phyloP scores from a whole-genome alignment of 2,329 filamentous ascomycete species.

The Sclerotinia nivalis region DNA sequence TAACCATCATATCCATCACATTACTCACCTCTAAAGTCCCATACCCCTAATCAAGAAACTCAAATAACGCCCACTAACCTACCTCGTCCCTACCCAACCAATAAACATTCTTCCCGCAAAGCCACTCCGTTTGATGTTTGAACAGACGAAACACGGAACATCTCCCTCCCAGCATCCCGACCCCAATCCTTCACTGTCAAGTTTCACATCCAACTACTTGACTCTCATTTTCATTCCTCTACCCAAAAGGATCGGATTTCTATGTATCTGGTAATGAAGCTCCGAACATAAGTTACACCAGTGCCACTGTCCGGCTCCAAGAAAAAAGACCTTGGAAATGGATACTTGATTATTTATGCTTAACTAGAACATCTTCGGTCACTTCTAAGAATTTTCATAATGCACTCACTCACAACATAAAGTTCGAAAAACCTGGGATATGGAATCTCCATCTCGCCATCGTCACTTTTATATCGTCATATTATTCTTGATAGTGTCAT shows the following conservation, averaged over 20 bases:
- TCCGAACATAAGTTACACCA: too few relatives aligned
- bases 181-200: neutral
- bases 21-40: neutral
- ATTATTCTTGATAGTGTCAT: too few relatives aligned
- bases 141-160: slow-evolving; percentile 11
- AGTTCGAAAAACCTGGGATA: too few relatives aligned
- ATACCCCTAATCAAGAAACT: neutral
- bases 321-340: neutral
- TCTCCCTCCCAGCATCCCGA: neutral
- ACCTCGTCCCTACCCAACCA: neutral
- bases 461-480: too few relatives aligned
- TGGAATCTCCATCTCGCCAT: too few relatives aligned
- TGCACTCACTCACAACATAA: neutral
- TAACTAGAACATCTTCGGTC: neutral
- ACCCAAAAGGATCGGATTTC: neutral
- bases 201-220: neutral
- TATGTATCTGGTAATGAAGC: neutral
- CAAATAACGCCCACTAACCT: neutral
- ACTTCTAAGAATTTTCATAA: neutral
- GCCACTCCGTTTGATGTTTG: slow-evolving; percentile 8
- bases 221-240: neutral
- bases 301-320: neutral
- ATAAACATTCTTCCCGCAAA: neutral
- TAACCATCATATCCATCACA: neutral
- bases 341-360: neutral